Evolutionary conservation across 2,329 filamentous ascomycete species (phyloP), one percentile per base, ranked within the genome.

Genomic region (Phyllosticta capitalensis): DNA sequence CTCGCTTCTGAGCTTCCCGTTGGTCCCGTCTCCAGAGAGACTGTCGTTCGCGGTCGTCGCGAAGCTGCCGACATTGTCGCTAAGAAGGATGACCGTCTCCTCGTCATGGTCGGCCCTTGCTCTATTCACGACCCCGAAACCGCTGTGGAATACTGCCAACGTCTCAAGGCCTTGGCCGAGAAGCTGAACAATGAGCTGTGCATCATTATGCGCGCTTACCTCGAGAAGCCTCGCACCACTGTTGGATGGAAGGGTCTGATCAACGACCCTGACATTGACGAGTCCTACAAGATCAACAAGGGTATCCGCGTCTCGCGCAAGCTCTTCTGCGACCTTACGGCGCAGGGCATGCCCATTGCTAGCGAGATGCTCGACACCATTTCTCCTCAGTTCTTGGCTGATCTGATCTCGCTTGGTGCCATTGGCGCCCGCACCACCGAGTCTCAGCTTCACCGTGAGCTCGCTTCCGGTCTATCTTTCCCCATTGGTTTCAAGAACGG

Each of bases 401-500:
- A 99, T 75, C 84, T 96, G 67, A 92, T 99, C 74, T 95, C 90
- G 0, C 86, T 97, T 24, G 94, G 94, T 62, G 94, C 94, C 61
- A 95, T 99, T 70, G 94, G 94, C 63, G 94, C 94, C 51, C 85
- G 94, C 65, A 99, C 94, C 51, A 99, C 94, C 55, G 94, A 99
- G 79, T 94, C 89, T 59, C 94, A 99, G 78, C 81, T 97, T 65
- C 94, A 99, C 78, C 88, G 94, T 64, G 94, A 99, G 79, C 84
- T 99, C 63, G 94, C 94, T 5, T 95, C 89, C 26, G 94, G 94
- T 67, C 82, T 97, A 58, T 95, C 90, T 61, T 97, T 96, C 87
- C 94, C 94, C 21, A 92, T 99, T 65, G 94, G 94, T 61, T 99
- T 96, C 87, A 99, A 99, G 85, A 99, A 99, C 76, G 94, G 94